Evolutionary conservation across 202 grass and related monocot species (phyloP).

Genomic region (Setaria italica): DNA sequence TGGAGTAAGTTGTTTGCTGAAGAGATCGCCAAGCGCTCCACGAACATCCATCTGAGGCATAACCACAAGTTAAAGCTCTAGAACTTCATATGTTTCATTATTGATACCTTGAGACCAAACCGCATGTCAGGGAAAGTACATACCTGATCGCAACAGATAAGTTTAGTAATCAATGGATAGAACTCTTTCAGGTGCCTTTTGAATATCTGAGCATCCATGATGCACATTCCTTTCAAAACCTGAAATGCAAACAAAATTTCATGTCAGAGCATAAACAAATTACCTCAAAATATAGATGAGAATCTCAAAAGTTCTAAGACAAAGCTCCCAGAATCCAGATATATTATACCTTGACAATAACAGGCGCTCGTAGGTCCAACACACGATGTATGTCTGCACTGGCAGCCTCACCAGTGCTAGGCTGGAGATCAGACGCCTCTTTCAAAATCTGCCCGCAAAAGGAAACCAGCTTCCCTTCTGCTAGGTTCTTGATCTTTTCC

Average conservation of each 20-base stretch:
- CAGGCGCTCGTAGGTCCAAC: constrained; percentile 84
- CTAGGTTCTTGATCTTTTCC: constrained; percentile 76
- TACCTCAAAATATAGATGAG: constrained; percentile 29
- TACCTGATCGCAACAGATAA: constrained; percentile 99
- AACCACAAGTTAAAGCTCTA: constrained; percentile 38
- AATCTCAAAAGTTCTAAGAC: constrained; percentile 15
- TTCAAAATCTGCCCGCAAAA: constrained; percentile 94
- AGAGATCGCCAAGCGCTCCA: constrained; percentile 88
- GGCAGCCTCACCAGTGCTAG: constrained; percentile 66
- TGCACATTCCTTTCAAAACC: constrained; percentile 96
- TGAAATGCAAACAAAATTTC: constrained; percentile 50
- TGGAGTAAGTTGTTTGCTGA: constrained; percentile 78
- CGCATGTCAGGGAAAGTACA: background rate
- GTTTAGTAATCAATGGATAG: constrained; percentile 99
- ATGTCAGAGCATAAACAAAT: constrained; percentile 27
- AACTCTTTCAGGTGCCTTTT: constrained; percentile 95
- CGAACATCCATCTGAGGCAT: constrained; percentile 89
- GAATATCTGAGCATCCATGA: constrained; percentile 92
- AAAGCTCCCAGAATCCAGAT: constrained; percentile 35
- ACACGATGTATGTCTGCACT: constrained; percentile 87
- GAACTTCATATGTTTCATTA: background rate
- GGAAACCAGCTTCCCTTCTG: constrained; percentile 93
- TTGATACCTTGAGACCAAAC: background rate
- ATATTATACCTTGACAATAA: constrained; percentile 95
- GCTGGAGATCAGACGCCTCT: constrained; percentile 94